Conservation (phyloP, 1,284 basidiomycete genomes). For the Naganishia cerealis region DNA sequence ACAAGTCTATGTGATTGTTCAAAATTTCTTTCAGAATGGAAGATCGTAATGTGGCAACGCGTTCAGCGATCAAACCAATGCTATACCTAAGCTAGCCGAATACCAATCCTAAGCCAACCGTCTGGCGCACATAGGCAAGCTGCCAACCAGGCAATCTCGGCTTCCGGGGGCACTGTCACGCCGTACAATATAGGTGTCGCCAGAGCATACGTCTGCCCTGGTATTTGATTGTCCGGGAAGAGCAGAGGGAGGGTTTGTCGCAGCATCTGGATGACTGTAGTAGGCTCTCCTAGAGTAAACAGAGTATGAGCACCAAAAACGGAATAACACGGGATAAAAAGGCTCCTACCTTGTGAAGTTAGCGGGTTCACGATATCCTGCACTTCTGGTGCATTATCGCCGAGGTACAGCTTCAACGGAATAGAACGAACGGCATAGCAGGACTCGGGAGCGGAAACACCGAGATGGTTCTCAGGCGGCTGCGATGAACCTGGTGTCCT, state of each 20-base stretch:
- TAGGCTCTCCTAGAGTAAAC: slow-evolving; percentile 49
- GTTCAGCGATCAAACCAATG: background rate
- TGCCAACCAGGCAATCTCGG: slow-evolving; percentile 89
- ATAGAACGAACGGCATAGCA: slow-evolving; percentile 82
- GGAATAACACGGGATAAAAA: background rate
- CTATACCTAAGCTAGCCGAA: slow-evolving; percentile 58
- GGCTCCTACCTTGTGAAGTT: slow-evolving; percentile 38
- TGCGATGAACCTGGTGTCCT: slow-evolving; percentile 61
- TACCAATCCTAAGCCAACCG: slow-evolving; percentile 87
- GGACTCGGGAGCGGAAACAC: slow-evolving; percentile 50
- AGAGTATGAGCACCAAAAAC: background rate
- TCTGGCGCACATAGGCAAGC: slow-evolving; percentile 86
- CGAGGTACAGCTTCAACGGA: slow-evolving; percentile 84
- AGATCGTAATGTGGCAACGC: too few relatives aligned
- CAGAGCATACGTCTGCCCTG: slow-evolving; percentile 45
- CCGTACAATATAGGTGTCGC: slow-evolving; percentile 75
- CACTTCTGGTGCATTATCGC: slow-evolving; percentile 78
- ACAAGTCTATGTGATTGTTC: too few relatives aligned
- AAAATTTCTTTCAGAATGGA: too few relatives aligned
- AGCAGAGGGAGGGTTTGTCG: slow-evolving; percentile 55
- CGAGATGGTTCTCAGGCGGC: slow-evolving; percentile 68
- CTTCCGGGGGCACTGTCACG: slow-evolving; percentile 76
- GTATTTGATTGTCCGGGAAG: slow-evolving; percentile 49
- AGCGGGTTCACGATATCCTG: slow-evolving; percentile 83
- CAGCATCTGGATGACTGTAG: slow-evolving; percentile 54